Evolutionary conservation across 2,329 filamentous ascomycete species (phyloP), one percentile per base, ranked within the genome.

Genomic region (Zymoseptoria crescenta): DNA sequence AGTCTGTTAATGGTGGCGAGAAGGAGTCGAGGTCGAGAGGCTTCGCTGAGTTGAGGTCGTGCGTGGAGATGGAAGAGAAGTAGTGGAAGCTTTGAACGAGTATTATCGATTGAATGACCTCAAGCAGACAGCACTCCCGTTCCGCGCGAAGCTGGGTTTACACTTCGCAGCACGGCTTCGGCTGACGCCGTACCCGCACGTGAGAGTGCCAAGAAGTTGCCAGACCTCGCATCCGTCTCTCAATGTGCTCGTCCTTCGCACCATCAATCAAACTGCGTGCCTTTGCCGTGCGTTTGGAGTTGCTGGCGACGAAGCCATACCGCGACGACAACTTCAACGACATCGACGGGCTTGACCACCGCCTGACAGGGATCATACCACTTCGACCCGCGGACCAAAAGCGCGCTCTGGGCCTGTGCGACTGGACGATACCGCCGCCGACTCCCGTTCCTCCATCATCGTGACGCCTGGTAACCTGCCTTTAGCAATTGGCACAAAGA

Each of bases 61-160:
- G 28, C 35, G 58, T 56, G 53, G 58, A 60, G 55, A 50, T 51
- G 52, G 35, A 45, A 5, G 35, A 45, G 35, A 45, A 45, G 35
- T 16, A 13, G 35, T 45, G 35, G 35, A 45, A 45, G 35, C 35
- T 45, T 6, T n/a, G 35, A 16, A 45, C 35, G 13, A n/a, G n/a
- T n/a, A 45, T n/a, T 45, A 13, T 16, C 4, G 24, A 45, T 7
- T 45, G 35, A 45, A 16, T 45, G 10, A 45, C 35, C 35, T 45
- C 35, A 45, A 45, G 35, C 13, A 45, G 35, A 45, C 35, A 45
- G 35, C 35, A 45, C 35, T 45, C 35, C 35, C 35, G 35, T 13
- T 45, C 35, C 35, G 35, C 35, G 35, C 35, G 35, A 45, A 45
- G 35, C 35, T 41, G 35, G 30, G 8, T 35, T 24, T 24, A 24